Base-by-base conservation (phyloP, 148 eudicot genomes). In the Pouteria glomerata region DNA sequence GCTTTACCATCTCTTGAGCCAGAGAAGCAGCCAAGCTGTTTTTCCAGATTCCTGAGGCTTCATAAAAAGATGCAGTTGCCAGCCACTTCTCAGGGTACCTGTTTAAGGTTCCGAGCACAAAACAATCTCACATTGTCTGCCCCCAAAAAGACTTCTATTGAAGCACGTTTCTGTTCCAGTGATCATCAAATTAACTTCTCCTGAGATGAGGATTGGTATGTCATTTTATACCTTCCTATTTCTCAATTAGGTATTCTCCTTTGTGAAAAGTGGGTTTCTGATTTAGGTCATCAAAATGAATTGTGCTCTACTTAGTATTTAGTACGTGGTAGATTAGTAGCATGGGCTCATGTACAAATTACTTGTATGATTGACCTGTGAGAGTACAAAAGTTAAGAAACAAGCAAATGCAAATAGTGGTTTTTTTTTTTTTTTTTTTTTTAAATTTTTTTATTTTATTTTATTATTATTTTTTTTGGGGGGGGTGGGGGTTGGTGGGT, bases 161-260 rank as follows among this genome's bases (percentile, higher is more conserved):
- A 82, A 68, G 74, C 84, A 33, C 86, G 83, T 73, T 80, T 80
- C n/a, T 77, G 86, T 73, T 69, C 82, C 4, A 82, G 74, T 63
- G 73, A 82, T 78, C 84, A 83, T 66, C 80, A 67, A 47, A 55
- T 77, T 62, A 77, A 82, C 58, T 52, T 68, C 69, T 71, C 77
- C 52, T 71, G 71, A 16, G 75, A 71, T 68, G 85, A 75, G 39
- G 79, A 82, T 55, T 76, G 81, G 96, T 89, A 62, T 78, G 84
- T 69, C 6, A 8, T 37, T 59, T 51, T 34, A 8, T 52, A 37
- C n/a, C 37, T 34, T 23, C 29, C 26, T 18, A n/a, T 24, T 63
- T 59, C 16, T 68, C 61, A n/a, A 15, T 53, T 57, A 57, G 52
- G 16, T 63, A 30, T 33, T 44, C 52, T 48, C 33, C 42, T 71